These are phyloP conservation scores for Trichoderma aggressivum DNA, from an alignment of 2,329 filamentous ascomycete genomes.

Conservation along the genomic window DNA sequence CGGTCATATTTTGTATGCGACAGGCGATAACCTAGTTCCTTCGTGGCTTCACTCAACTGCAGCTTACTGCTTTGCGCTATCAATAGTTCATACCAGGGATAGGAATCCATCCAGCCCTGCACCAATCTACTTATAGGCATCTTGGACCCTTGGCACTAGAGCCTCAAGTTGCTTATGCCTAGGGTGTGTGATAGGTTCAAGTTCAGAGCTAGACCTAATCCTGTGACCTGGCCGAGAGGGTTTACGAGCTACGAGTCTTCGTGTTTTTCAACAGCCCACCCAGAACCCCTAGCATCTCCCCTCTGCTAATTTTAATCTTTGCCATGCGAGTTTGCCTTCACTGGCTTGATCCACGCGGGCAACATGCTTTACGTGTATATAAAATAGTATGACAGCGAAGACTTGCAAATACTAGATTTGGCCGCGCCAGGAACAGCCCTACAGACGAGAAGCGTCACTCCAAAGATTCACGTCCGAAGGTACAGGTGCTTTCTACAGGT, in stretches of 20 bases:
- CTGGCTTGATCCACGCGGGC: neutral
- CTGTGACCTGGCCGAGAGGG: neutral
- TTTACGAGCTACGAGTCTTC: neutral
- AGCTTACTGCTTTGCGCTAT: neutral
- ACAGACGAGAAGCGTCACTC: neutral
- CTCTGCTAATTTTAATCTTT: neutral
- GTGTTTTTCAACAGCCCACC: neutral
- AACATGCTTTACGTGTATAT: neutral
- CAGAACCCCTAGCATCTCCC: neutral
- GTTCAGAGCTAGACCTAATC: neutral
- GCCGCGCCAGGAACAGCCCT: neutral
- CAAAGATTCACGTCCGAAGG: neutral
- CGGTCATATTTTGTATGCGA: neutral
- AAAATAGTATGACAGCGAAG: neutral
- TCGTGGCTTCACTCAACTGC: neutral
- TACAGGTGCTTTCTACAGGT: neutral
- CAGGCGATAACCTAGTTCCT: neutral
- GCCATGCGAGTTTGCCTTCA: neutral
- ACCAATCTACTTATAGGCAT: neutral
- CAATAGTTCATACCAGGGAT: slow-evolving; percentile 8
- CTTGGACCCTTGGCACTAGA: neutral
- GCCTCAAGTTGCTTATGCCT: neutral
- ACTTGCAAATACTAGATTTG: neutral
- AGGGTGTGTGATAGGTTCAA: neutral
- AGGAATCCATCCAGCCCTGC: neutral